Evolutionary conservation across 176 grass and related monocot genomes (phyloP), one percentile per base, ranked within the genome.

Genomic region (Avena insularis): DNA sequence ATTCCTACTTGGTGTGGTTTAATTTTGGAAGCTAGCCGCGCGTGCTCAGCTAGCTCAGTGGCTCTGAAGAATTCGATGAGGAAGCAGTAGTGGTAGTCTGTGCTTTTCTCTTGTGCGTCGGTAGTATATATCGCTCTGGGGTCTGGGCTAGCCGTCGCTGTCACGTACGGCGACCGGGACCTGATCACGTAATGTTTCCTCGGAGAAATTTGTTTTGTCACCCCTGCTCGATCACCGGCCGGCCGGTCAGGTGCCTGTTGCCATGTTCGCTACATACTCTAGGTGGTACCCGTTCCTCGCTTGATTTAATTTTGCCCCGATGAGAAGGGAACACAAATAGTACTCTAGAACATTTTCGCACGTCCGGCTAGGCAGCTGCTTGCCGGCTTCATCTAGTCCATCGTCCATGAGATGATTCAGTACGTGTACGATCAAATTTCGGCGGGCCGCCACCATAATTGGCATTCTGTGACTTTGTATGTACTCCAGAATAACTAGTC

Each of bases 121-220:
- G 48, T 1, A 2, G 49, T 84, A 85, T 77, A 85, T 77, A 65
- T 65, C 61, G 83, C 20, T 53, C 50, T 10, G 8, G 74, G 8
- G 1, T 53, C 50, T 10, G 8, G 74, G 8, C 4, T 16, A 2
- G 73, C 63, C 47, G 16, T 89, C 84, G 11, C 85, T 79, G 67
- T 87, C 71, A 21, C 3, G 12, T 56, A 36, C 3, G 16, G 20
- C 36, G 76, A 54, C 80, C 68, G 66, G 79, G 49, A 11, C 31
- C 40, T 48, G 46, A 48, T 47, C 45, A 47, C 70, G 20, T 3
- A 56, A 69, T 72, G 79, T 90, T 85, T 88, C 85, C 46, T 10
- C 31, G 45, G 55, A 81, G 47, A 78, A 19, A 66, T 3, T 47
- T 47, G 33, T 57, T 91, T 79, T 21, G 81, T 80, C 81, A 6